phyloP scores from a whole-genome alignment of 805 yeast genomes.

The Ogataea henricii region DNA sequence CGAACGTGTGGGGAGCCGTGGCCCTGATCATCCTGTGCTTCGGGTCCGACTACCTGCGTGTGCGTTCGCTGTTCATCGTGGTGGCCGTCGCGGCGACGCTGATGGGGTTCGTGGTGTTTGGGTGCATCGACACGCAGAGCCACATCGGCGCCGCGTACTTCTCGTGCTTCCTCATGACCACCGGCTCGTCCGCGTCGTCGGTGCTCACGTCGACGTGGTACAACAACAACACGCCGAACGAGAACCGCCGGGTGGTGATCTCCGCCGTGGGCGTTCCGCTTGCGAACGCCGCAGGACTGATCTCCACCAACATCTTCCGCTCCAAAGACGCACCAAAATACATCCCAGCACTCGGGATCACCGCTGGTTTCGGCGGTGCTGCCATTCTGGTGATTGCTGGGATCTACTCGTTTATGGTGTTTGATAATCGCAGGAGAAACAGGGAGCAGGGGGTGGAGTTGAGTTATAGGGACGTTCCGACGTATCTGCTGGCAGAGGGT shows the following conservation, averaged over 20 bases:
- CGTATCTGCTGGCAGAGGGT: conserved; percentile 45
- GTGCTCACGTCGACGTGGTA: conserved; percentile 54
- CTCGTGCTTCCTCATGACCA: conserved; percentile 40
- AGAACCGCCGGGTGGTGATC: conserved; percentile 46
- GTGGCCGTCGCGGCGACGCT: conserved; percentile 42
- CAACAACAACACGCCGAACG: conserved; percentile 49
- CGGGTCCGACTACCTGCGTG: conserved; percentile 41
- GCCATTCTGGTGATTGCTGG: conserved; percentile 36
- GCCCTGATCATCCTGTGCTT: conserved; percentile 42
- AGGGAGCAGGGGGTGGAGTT: conserved; percentile 40
- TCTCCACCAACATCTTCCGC: conserved; percentile 53
- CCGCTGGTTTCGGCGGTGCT: conserved; percentile 48
- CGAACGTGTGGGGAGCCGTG: conserved; percentile 49
- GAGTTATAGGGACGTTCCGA: conserved; percentile 44
- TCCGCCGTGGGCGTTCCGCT: conserved; percentile 54
- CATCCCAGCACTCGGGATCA: conserved; percentile 50
- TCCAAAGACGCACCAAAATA: conserved; percentile 55
- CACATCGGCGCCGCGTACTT: conserved; percentile 33
- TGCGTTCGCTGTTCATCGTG: conserved; percentile 43
- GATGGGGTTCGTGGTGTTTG: conserved; percentile 49
- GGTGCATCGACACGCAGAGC: conserved; percentile 42
- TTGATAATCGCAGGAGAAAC: conserved; percentile 45
- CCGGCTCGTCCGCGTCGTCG: conserved; percentile 51
- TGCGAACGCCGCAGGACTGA: conserved; percentile 59
- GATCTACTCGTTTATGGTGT: conserved; percentile 38